Percentiles rank a stretch among this genome's conserved stretches.
Evolutionary conservation across 208 protist species (phyloP).

Genomic region (Phytomonas francai): DNA sequence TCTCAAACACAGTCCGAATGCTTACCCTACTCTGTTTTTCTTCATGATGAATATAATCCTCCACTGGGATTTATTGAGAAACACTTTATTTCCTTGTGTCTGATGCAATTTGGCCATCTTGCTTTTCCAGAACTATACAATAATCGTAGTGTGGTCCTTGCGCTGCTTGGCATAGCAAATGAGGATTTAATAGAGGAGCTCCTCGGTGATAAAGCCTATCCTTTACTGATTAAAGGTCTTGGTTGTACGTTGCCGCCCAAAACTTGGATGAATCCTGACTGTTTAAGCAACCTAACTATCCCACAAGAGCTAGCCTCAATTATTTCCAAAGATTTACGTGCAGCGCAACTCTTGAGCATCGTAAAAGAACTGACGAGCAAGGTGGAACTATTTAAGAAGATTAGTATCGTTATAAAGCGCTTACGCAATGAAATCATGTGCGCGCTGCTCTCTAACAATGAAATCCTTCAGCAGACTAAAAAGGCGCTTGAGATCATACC

Average conservation of each 20-base stretch:
- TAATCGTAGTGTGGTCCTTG: constrained; percentile 26
- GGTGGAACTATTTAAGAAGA: constrained; percentile 21
- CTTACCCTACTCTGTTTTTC: constrained; percentile 58
- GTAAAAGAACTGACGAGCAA: constrained; percentile 18
- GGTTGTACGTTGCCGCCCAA: constrained; percentile 2
- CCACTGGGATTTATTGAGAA: constrained; percentile 69
- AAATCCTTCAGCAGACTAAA: constrained; percentile 33
- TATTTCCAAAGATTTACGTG: constrained; percentile 43
- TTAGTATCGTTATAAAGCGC: constrained; percentile 34
- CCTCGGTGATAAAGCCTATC: constrained; percentile 28
- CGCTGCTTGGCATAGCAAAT: constrained; percentile 42
- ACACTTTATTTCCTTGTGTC: constrained; percentile 57
- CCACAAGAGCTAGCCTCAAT: constrained; percentile 30
- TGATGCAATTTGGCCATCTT: constrained; percentile 54
- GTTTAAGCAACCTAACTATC: constrained; percentile 33
- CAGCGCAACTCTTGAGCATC: constrained; percentile 32
- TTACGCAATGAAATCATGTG: constrained; percentile 64
- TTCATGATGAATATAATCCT: constrained; percentile 56
- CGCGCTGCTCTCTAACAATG: constrained; percentile 38
- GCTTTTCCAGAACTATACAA: constrained; percentile 37
- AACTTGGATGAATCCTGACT: constrained; percentile 20
- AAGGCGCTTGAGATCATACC: constrained; percentile 44
- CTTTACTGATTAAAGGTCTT: constrained; percentile 27
- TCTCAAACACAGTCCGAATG: not conserved
- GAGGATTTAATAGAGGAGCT: constrained; percentile 53